Evolutionary conservation across 768 basidiomycete species (phyloP).

Genomic region (Astraeus odoratus): DNA sequence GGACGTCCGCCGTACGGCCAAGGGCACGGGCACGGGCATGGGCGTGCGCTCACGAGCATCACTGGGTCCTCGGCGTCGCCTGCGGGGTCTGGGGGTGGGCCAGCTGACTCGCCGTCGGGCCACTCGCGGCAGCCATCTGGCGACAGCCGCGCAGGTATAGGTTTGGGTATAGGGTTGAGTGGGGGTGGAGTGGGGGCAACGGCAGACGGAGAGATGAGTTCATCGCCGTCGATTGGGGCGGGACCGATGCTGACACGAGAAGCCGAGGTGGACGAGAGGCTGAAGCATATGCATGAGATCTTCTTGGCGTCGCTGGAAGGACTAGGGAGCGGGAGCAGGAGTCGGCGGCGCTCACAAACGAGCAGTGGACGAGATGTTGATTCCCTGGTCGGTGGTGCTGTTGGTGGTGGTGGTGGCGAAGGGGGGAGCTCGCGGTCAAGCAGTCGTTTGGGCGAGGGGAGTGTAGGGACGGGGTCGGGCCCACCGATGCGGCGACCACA

Average conservation of each 20-base stretch:
- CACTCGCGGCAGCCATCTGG: too few species aligned
- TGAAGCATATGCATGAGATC: slow-evolving; percentile 60
- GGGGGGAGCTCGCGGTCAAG: too few species aligned
- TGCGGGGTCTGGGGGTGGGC: too few species aligned
- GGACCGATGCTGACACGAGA: slow-evolving; percentile 55
- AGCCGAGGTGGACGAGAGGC: slow-evolving; percentile 56
- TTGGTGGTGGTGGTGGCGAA: background rate
- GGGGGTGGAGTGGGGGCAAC: background rate
- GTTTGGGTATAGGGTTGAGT: background rate
- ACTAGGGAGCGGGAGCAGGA: slow-evolving; percentile 34
- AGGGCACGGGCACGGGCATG: too few species aligned
- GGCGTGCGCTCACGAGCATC: too few species aligned
- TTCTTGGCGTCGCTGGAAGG: slow-evolving; percentile 62
- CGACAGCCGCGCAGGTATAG: background rate
- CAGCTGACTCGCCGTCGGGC: too few species aligned
- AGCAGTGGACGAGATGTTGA: slow-evolving; percentile 10
- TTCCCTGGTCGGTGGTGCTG: slow-evolving; percentile 4
- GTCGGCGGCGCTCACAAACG: slow-evolving; percentile 15
- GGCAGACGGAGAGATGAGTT: slow-evolving; percentile 7
- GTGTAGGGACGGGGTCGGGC: slow-evolving; percentile 4
- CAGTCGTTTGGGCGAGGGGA: too few species aligned
- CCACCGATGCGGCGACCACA: slow-evolving; percentile 16
- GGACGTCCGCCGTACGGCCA: too few species aligned
- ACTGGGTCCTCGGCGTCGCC: too few species aligned
- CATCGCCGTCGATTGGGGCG: slow-evolving; percentile 25